Evolutionary conservation across 2,329 filamentous ascomycete genomes (phyloP).

Genomic region (Neofusicoccum kwambonambiense): DNA sequence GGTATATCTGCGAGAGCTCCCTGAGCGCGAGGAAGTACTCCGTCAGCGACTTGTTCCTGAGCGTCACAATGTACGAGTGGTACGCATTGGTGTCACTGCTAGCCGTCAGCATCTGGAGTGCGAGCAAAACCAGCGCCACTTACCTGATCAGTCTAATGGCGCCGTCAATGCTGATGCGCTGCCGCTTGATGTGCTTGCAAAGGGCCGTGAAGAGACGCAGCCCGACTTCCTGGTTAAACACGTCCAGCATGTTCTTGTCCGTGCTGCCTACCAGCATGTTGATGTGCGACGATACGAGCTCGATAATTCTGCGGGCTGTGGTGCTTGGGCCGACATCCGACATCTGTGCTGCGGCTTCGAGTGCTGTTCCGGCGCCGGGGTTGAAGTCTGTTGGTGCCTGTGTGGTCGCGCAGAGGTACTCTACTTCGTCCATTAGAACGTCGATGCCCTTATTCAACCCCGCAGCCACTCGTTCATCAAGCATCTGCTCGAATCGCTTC

Average conservation of each 20-base stretch:
- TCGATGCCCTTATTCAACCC: conserved; percentile 97
- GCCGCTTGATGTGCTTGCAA: conserved; percentile 96
- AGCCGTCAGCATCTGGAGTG: not conserved
- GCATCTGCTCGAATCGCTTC: conserved; percentile 98
- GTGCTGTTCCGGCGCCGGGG: conserved; percentile 51
- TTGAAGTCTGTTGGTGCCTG: conserved; percentile 90
- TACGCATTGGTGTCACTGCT: conserved; percentile 93
- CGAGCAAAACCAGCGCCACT: conserved; percentile 16
- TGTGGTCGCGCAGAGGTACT: conserved; percentile 87
- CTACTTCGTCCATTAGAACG: conserved; percentile 96
- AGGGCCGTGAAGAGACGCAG: conserved; percentile 86
- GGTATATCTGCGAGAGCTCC: conserved; percentile 91
- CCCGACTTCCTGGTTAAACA: conserved; percentile 97
- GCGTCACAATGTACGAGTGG: conserved; percentile 75
- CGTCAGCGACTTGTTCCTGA: conserved; percentile 79
- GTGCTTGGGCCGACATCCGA: conserved; percentile 70
- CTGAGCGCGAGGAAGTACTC: conserved; percentile 89
- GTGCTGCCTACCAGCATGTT: conserved; percentile 91
- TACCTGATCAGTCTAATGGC: conserved; percentile 83
- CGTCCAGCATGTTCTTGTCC: conserved; percentile 96
- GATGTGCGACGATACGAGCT: conserved; percentile 84
- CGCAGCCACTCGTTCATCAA: conserved; percentile 93
- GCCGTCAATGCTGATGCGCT: conserved; percentile 85
- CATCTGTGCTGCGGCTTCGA: conserved; percentile 32
- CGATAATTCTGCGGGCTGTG: conserved; percentile 77